Conservation (phyloP, 768 basidiomycete species). For the Chalciporus piperatus region DNA sequence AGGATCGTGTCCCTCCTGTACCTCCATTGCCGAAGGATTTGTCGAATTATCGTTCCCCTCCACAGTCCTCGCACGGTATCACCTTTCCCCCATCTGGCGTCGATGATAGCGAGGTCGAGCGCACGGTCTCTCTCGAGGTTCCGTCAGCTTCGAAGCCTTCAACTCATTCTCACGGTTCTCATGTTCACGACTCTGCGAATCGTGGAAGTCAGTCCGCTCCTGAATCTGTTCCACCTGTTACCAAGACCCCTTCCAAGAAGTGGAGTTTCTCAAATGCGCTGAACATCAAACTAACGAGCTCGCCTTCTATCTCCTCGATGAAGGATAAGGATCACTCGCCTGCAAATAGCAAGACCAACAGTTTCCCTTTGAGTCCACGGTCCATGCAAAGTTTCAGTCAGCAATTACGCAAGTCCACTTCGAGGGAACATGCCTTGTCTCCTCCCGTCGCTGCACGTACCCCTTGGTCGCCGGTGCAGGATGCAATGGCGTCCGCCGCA, state of each 20-base stretch:
- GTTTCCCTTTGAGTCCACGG: constrained; percentile 65
- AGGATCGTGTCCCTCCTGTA: constrained; percentile 80
- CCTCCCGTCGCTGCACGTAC: constrained; percentile 40
- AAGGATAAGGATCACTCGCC: constrained; percentile 40
- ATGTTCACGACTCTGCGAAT: constrained; percentile 39
- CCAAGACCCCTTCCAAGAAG: constrained; percentile 90
- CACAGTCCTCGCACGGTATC: constrained; percentile 53
- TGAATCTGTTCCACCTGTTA: constrained; percentile 44
- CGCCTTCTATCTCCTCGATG: constrained; percentile 57
- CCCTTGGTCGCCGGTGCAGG: constrained; percentile 69
- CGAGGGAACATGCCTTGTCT: constrained; percentile 58
- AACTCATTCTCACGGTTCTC: constrained; percentile 30
- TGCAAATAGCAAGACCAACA: constrained; percentile 43
- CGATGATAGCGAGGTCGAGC: constrained; percentile 48
- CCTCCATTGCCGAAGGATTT: constrained; percentile 91
- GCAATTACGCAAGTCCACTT: constrained; percentile 64
- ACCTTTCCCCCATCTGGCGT: constrained; percentile 45
- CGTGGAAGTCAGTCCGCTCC: constrained; percentile 37
- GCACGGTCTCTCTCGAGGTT: constrained; percentile 51
- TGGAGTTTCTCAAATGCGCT: constrained; percentile 92
- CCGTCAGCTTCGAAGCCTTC: constrained; percentile 33
- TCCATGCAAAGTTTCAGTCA: constrained; percentile 61
- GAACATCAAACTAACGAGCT: constrained; percentile 68
- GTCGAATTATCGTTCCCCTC: constrained; percentile 71
- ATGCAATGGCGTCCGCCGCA: constrained; percentile 75